Evolutionary conservation across 768 basidiomycete genomes (phyloP).

Genomic region (Suillus sp.): DNA sequence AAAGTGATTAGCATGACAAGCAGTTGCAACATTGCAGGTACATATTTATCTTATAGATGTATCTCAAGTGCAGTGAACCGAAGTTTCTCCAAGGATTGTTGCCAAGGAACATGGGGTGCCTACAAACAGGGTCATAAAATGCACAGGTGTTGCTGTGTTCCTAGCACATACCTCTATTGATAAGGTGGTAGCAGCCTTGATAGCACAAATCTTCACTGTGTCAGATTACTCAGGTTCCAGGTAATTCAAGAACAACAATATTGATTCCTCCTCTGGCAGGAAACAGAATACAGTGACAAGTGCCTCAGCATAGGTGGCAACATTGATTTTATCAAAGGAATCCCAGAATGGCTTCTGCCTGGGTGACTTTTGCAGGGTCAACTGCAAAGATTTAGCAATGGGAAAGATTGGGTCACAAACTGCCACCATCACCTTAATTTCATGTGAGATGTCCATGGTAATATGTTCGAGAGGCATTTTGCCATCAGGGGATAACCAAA

Average conservation of each 20-base stretch:
- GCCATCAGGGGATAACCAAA: constrained; percentile 56
- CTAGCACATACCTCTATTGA: constrained; percentile 56
- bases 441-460: constrained; percentile 74
- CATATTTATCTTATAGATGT: constrained; percentile 55
- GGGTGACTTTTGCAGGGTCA: constrained; percentile 25
- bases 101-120: constrained; percentile 58
- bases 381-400: constrained; percentile 21
- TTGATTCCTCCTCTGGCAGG: constrained; percentile 59
- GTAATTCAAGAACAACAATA: constrained; percentile 62
- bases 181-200: constrained; percentile 72
- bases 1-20: constrained; percentile 2
- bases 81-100: constrained; percentile 53
- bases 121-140: constrained; percentile 27
- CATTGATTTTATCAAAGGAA: constrained; percentile 65
- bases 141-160: neutral
- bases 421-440: constrained; percentile 61
- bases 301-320: constrained; percentile 72
- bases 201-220: constrained; percentile 74
- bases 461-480: constrained; percentile 66
- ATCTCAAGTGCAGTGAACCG: constrained; percentile 50
- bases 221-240: constrained; percentile 79
- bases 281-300: constrained; percentile 75
- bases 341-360: constrained; percentile 73
- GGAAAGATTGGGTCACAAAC: constrained; percentile 12
- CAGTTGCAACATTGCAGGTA: neutral